A percentile compares a stretch with the other conserved stretches of the same genome.
phyloP scores from a whole-genome alignment of 345 rosid species.

The Iberis pinnata region DNA sequence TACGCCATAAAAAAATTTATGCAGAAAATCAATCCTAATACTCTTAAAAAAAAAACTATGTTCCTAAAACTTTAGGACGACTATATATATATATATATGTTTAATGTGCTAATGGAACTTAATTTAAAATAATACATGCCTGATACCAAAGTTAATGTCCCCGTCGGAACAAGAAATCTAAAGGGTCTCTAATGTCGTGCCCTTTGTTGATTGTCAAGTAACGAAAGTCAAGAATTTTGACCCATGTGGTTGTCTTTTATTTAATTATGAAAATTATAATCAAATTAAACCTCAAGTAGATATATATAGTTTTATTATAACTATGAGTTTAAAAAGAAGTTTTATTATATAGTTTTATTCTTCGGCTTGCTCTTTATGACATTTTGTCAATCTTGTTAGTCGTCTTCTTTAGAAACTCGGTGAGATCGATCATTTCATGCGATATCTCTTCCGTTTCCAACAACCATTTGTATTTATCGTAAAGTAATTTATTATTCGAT shows the following conservation, averaged over 20 bases:
- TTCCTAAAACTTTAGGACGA: too few species aligned
- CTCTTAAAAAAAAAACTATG: too few species aligned
- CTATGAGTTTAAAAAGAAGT: background rate
- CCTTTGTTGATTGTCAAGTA: conserved; percentile 32
- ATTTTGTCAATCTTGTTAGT: too few species aligned
- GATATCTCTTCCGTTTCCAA: too few species aligned
- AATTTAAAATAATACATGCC: background rate
- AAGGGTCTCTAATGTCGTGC: conserved; percentile 21
- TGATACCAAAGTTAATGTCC: conserved; percentile 20
- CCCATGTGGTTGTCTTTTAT: conserved; percentile 26
- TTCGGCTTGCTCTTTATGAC: too few species aligned
- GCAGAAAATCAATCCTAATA: too few species aligned
- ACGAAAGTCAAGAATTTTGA: conserved; percentile 34
- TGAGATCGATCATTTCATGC: too few species aligned
- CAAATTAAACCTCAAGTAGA: conserved; percentile 19
- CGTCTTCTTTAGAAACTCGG: too few species aligned
- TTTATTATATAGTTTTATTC: too few species aligned
- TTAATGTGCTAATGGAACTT: conserved; percentile 12
- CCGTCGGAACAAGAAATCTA: conserved; percentile 28
- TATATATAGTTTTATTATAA: conserved; percentile 6
- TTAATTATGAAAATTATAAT: conserved; percentile 11
- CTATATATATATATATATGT: background rate
- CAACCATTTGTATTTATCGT: too few species aligned
- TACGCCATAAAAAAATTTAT: too few species aligned
- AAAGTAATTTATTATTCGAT: too few species aligned